Percentiles rank a stretch among this genome's conserved stretches.
phyloP scores from a whole-genome alignment of 352 stramenopile genomes.

The Phytopythium litorale region DNA sequence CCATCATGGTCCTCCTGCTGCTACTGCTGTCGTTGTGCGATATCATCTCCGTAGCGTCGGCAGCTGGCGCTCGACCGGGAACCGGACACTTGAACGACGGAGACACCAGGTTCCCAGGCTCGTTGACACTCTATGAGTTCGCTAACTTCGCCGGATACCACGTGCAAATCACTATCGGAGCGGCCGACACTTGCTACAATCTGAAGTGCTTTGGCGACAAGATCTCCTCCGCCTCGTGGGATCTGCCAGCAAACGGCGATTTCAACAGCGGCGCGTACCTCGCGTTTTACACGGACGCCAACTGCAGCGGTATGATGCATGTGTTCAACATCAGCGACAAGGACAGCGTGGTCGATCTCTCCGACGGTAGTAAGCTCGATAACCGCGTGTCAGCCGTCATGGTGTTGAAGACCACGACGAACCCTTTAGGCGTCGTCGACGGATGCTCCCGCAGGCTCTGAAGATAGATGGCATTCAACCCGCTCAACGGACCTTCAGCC shows the following conservation, averaged over 20 bases:
- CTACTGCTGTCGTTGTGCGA: background rate
- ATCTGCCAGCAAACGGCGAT: background rate
- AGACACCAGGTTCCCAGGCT: background rate
- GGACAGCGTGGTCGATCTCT: background rate
- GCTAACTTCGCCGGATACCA: background rate
- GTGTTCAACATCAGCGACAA: background rate
- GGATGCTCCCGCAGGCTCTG: background rate
- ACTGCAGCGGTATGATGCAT: background rate
- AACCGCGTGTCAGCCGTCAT: background rate
- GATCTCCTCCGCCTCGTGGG: background rate
- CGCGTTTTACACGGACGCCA: background rate
- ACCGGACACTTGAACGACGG: background rate
- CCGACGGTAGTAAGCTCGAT: background rate
- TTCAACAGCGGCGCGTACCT: constrained; percentile 11
- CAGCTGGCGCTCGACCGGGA: background rate
- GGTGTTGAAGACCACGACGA: background rate
- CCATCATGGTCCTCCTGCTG: background rate
- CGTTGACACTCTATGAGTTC: background rate
- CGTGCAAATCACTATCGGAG: background rate
- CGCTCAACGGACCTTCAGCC: too few relatives aligned
- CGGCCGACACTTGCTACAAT: constrained; percentile 1
- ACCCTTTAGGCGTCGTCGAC: background rate
- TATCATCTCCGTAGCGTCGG: background rate
- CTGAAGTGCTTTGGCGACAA: constrained; percentile 1
- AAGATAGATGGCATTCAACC: too few relatives aligned